A percentile compares a stretch with the other conserved stretches of the same genome.
These are phyloP conservation scores for Penstemon barbatus DNA, from an alignment of 257 asterid genomes.

Conservation along the genomic window DNA sequence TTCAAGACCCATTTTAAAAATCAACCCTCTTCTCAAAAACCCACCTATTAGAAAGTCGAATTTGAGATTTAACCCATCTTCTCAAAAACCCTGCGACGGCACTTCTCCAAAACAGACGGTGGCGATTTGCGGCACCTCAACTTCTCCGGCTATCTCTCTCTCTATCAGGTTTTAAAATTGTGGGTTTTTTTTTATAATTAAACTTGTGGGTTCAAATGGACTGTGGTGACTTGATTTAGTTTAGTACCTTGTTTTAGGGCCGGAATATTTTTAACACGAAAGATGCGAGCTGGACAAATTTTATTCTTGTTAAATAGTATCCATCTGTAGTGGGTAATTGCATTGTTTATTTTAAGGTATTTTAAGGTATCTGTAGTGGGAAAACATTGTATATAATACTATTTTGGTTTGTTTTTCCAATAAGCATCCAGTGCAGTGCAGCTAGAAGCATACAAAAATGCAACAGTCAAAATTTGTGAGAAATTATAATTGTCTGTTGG, in stretches of 20 bases:
- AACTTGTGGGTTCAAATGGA: too few relatives aligned
- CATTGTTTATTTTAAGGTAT: background rate
- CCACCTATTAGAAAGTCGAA: too few relatives aligned
- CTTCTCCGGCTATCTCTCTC: too few relatives aligned
- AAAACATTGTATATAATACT: background rate
- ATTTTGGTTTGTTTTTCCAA: constrained; percentile 13
- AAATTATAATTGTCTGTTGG: constrained; percentile 21
- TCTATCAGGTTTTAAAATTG: too few relatives aligned
- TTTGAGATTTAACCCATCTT: too few relatives aligned
- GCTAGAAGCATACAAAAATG: constrained; percentile 11
- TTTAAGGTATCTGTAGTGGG: background rate
- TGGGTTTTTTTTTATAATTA: too few relatives aligned
- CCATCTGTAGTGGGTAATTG: background rate
- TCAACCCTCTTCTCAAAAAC: too few relatives aligned
- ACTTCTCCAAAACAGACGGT: too few relatives aligned
- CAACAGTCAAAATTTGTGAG: constrained; percentile 16
- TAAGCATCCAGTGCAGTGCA: constrained; percentile 25
- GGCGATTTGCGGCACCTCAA: too few relatives aligned
- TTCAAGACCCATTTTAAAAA: too few relatives aligned
- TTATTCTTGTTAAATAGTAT: background rate
- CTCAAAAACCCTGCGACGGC: too few relatives aligned
- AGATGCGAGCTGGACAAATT: background rate
- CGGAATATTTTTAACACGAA: constrained; percentile 14
- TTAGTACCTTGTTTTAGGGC: background rate
- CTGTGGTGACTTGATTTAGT: background rate